Base-by-base conservation (phyloP, 352 stramenopile species). In the Globisporangium lucens region DNA sequence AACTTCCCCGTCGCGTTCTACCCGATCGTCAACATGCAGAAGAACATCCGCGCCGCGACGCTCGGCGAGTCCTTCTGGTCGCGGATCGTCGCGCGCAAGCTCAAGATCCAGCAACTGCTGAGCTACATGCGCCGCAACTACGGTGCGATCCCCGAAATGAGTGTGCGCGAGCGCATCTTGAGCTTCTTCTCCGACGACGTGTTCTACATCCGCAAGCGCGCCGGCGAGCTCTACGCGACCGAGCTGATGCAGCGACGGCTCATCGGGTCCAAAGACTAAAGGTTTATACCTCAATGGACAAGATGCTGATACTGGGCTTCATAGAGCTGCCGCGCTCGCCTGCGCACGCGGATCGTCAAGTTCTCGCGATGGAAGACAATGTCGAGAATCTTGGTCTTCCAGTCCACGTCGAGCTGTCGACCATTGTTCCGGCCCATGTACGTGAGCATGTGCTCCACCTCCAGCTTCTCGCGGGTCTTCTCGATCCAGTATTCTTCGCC, bases 81-180 rank as follows among this genome's bases (percentile, higher is more conserved):
- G 17, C 72, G 63, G 4, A 63, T 80, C 36, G 84, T 81, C 10
- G 76, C 70, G 0, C 71, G 80, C 7, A 88, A 87, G 41, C 65
- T 89, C 27, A 83, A 82, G 60, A 74, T 87, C 5, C 75, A 87
- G 35, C 71, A 82, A 3, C 53, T 90, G 0, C 66, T 90, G 56
- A 84, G 71, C 36, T 77, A 87, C 58, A 91, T 91, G 80, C 78
- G 81, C 38, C 78, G 73, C 35, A 79, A 89, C 20, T 66, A 78
- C 12, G 83, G 81, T 0, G 71, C 67, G 13, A 67, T 88, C 15
- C 83, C 83, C 2, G 55, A 78, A 15, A 51, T 90, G 24, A 77
- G 80, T 3, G 56, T 78, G 17, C 49, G 68, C 2, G 77, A 87
- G 65, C 64, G 68, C 29, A 56, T 87, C n/a, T 74, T 52, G 55